Percentiles rank a stretch among this genome's conserved stretches.
phyloP scores from a whole-genome alignment of 1,139 yeast species.

The Saccharomycopsis hybrid region DNA sequence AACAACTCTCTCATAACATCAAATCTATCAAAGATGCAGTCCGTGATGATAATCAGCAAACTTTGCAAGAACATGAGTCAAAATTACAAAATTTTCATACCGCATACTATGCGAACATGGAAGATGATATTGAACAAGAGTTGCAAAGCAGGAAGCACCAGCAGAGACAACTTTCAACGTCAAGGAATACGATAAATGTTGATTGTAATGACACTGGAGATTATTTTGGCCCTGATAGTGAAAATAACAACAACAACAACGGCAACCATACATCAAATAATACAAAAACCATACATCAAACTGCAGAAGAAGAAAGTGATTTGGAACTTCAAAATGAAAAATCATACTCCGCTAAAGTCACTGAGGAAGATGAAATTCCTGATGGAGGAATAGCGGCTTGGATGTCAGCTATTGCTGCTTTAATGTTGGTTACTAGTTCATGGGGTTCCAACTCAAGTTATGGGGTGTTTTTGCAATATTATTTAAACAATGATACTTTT shows the following conservation, averaged over 20 bases:
- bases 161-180: neutral
- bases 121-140: constrained; percentile 20
- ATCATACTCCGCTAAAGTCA: neutral
- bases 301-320: constrained; percentile 14
- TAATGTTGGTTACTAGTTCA: constrained; percentile 48
- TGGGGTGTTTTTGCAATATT: constrained; percentile 50
- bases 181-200: neutral
- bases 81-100: neutral
- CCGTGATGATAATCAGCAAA: constrained; percentile 26
- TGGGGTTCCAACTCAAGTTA: constrained; percentile 62
- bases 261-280: too few relatives aligned
- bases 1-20: neutral
- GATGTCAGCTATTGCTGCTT: constrained; percentile 53
- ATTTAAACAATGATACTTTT: constrained; percentile 37
- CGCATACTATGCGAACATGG: constrained; percentile 7
- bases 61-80: constrained; percentile 15
- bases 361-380: constrained; percentile 27
- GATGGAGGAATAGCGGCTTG: constrained; percentile 65
- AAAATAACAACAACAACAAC: too few relatives aligned
- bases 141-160: neutral
- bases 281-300: neutral
- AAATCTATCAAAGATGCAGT: constrained; percentile 24
- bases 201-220: too few relatives aligned
- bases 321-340: neutral
- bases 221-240: too few relatives aligned